Evolutionary conservation across 1,284 basidiomycete species (phyloP).

Genomic region (Cryptococcus amylolentus): DNA sequence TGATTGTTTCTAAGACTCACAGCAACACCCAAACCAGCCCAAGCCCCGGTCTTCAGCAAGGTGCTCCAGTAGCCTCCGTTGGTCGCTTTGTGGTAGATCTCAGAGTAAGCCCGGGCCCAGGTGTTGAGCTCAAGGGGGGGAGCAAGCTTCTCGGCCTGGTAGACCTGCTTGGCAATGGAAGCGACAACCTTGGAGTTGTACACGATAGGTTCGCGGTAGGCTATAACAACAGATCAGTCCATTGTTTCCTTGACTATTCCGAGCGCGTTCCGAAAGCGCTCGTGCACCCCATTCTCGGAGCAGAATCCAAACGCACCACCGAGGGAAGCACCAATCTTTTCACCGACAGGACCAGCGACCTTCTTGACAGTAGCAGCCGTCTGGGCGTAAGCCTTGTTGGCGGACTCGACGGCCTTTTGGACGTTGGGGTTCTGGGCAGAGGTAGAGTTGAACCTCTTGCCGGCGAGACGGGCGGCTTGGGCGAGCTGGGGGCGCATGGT

Average conservation of each 20-base stretch:
- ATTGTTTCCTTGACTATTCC: background rate
- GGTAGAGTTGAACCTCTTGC: conserved; percentile 27
- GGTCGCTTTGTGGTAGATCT: conserved; percentile 66
- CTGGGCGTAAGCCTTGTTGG: conserved; percentile 35
- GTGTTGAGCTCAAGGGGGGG: conserved; percentile 68
- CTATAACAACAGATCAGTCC: conserved; percentile 49
- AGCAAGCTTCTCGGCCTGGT: conserved; percentile 79
- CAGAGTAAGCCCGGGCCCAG: conserved; percentile 67
- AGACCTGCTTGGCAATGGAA: conserved; percentile 85
- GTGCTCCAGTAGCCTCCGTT: conserved; percentile 69
- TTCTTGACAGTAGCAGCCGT: conserved; percentile 38
- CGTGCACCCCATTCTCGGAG: background rate
- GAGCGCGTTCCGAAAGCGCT: background rate
- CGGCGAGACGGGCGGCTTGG: conserved; percentile 16
- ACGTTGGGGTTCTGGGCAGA: conserved; percentile 37
- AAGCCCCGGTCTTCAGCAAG: conserved; percentile 68
- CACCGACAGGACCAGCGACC: conserved; percentile 48
- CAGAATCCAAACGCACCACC: conserved; percentile 38
- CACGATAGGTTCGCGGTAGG: conserved; percentile 72
- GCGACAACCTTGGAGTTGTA: conserved; percentile 82
- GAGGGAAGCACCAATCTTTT: conserved; percentile 40
- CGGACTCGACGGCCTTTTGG: conserved; percentile 43
- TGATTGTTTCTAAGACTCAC: conserved; percentile 58
- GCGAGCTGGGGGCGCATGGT: conserved; percentile 21
- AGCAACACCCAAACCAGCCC: conserved; percentile 74